Percentiles rank a stretch among this genome's conserved stretches.
These are phyloP conservation scores for Dioszegia crocea DNA, from an alignment of 768 basidiomycete genomes.

Conservation along the genomic window DNA sequence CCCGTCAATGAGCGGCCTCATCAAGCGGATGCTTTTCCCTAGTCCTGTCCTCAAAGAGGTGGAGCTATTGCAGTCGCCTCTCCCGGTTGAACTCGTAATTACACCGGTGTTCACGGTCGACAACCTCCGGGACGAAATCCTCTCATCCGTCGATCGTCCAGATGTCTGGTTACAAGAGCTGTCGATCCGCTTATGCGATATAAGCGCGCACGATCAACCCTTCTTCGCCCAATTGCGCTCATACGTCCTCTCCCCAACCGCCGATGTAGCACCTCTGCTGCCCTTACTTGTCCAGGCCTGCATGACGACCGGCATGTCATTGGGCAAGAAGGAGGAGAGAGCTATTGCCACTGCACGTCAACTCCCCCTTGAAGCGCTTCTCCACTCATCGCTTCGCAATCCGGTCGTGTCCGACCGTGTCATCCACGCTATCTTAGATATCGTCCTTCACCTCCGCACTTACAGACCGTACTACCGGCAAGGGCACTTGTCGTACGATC, in stretches of 20 bases:
- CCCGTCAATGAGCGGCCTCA: not conserved
- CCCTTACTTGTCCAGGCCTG: conserved; percentile 71
- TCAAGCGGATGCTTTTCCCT: not conserved
- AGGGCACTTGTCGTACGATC: conserved; percentile 42
- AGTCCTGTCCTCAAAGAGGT: not conserved
- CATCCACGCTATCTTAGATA: conserved; percentile 60
- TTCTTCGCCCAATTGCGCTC: conserved; percentile 68
- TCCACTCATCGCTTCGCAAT: conserved; percentile 49
- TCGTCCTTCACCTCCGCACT: conserved; percentile 73
- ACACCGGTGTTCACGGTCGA: not conserved
- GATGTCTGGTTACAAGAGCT: not conserved
- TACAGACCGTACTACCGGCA: conserved; percentile 54
- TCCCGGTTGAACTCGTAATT: not conserved
- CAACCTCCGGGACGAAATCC: not conserved
- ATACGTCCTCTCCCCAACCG: conserved; percentile 59
- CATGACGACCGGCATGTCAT: conserved; percentile 53
- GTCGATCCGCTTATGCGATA: conserved; percentile 2
- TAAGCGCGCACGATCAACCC: conserved; percentile 45
- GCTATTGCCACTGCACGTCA: not conserved
- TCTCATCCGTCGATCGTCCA: not conserved
- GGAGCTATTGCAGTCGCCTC: not conserved
- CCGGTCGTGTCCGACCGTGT: conserved; percentile 52
- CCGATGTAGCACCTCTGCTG: conserved; percentile 62
- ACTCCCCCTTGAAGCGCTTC: not conserved
- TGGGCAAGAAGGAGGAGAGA: not conserved